Evolutionary conservation across 345 rosid genomes (phyloP).

Genomic region (Balakata baccata): DNA sequence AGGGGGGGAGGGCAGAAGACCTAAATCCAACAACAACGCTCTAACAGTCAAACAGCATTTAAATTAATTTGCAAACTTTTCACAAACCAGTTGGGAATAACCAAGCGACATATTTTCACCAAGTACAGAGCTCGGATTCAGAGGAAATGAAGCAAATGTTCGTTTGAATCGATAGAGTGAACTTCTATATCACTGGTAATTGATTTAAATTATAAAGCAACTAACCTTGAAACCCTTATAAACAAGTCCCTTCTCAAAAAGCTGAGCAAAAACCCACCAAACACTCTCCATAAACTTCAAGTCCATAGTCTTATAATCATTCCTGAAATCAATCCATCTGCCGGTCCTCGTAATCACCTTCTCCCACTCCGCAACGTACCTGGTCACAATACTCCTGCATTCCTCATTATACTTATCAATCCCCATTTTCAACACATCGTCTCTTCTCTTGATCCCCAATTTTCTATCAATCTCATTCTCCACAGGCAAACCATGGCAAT

Average conservation of each 20-base stretch:
- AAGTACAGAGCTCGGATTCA: neutral
- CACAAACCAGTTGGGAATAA: neutral
- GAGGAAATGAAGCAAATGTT: neutral
- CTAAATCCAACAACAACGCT: too few species aligned
- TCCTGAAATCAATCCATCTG: slow-evolving; percentile 86
- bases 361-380: slow-evolving; percentile 92
- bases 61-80: neutral
- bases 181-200: neutral
- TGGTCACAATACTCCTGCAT: slow-evolving; percentile 80
- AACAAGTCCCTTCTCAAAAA: slow-evolving; percentile 65
- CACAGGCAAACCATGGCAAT: slow-evolving; percentile 93
- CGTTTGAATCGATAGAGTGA: neutral
- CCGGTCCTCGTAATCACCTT: slow-evolving; percentile 70
- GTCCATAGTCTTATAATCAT: slow-evolving; percentile 95
- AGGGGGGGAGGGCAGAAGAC: neutral
- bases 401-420: slow-evolving; percentile 88
- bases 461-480: slow-evolving; percentile 84
- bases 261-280: slow-evolving; percentile 94
- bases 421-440: slow-evolving; percentile 65
- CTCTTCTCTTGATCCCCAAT: slow-evolving; percentile 61
- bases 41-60: neutral
- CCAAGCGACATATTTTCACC: neutral
- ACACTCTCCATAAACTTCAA: slow-evolving; percentile 80
- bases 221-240: slow-evolving; percentile 92
- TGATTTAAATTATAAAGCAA: neutral